A percentile compares a stretch with the other conserved stretches of the same genome.
phyloP scores from a whole-genome alignment of 129 eudicot species.

The Chrysanthemum lavandulifolium region DNA sequence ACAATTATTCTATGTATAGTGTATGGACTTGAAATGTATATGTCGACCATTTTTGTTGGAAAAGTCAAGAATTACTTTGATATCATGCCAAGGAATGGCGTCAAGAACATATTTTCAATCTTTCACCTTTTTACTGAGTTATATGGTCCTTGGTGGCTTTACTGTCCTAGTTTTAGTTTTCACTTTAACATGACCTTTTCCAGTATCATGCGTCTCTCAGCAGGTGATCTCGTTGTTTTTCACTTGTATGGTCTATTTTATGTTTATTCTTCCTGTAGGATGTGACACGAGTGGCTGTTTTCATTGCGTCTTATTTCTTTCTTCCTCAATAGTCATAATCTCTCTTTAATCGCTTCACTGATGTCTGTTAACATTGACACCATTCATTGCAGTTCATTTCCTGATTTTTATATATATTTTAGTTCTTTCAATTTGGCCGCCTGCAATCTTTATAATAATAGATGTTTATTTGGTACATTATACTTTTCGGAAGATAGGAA shows the following conservation, averaged over 20 bases:
- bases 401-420: neutral
- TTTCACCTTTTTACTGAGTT: neutral
- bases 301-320: neutral
- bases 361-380: neutral
- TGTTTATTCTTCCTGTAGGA: neutral
- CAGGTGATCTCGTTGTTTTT: neutral
- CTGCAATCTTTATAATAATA: neutral
- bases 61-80: neutral
- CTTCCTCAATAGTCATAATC: neutral
- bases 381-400: neutral
- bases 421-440: neutral
- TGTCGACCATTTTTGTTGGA: neutral
- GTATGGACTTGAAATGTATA: neutral
- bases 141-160: neutral
- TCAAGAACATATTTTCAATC: neutral
- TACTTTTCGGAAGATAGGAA: too few species aligned
- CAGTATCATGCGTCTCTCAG: neutral
- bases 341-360: neutral
- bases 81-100: neutral
- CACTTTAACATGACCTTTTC: neutral
- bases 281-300: constrained; percentile 3
- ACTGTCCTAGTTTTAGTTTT: neutral
- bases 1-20: constrained; percentile 14
- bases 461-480: neutral
- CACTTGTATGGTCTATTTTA: neutral